Evolutionary conservation across 495 filamentous ascomycete genomes (phyloP).

Genomic region (Stereocaulon alpinum): DNA sequence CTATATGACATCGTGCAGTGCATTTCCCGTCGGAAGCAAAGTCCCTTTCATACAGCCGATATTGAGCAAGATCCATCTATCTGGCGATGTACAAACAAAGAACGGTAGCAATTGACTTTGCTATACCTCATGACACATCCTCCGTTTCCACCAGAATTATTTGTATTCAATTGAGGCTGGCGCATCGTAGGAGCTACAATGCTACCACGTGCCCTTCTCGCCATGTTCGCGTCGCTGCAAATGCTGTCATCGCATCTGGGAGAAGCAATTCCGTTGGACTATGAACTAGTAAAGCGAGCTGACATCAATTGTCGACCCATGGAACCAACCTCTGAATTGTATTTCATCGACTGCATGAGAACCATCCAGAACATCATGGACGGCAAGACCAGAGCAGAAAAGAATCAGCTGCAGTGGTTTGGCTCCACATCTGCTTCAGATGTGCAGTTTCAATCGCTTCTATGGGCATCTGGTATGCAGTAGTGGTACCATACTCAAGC

Average conservation of each 20-base stretch:
- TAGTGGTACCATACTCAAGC: not conserved
- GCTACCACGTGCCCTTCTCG: not conserved
- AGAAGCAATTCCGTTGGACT: not conserved
- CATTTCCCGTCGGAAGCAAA: not conserved
- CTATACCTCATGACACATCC: not conserved
- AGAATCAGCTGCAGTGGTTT: not conserved
- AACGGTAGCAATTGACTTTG: not conserved
- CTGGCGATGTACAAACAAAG: not conserved
- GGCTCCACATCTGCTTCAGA: not conserved
- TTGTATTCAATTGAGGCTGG: too few species aligned
- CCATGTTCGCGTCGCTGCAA: not conserved
- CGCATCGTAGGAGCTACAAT: not conserved
- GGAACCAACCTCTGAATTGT: not conserved
- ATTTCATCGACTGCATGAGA: not conserved
- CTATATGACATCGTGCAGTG: not conserved
- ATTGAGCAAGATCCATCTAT: too few species aligned
- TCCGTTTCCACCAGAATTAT: too few species aligned
- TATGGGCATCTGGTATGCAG: not conserved
- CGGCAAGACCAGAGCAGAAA: not conserved
- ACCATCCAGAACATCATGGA: not conserved
- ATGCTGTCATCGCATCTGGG: not conserved
- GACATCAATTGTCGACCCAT: not conserved
- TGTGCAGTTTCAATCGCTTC: not conserved
- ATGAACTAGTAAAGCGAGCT: conserved; percentile 3
- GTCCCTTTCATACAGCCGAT: not conserved